phyloP scores from a whole-genome alignment of 371 early-diverging fungal genomes.

The Mucor plumbeus region DNA sequence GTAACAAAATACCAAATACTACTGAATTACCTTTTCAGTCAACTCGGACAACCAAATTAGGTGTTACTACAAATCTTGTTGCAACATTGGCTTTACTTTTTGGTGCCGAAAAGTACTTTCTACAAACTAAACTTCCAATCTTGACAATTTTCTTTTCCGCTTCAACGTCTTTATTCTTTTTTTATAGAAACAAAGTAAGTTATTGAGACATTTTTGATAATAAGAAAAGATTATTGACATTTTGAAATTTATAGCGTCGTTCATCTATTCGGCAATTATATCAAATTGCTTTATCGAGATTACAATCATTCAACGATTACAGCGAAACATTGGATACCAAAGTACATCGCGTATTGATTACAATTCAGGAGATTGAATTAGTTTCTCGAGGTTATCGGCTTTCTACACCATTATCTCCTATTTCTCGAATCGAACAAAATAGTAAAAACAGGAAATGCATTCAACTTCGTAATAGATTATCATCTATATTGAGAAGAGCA shows the following conservation, averaged over 20 bases:
- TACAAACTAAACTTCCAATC: conserved; percentile 23
- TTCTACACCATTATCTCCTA: conserved; percentile 66
- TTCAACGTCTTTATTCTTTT: conserved; percentile 42
- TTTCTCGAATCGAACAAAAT: conserved; percentile 70
- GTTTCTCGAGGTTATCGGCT: conserved; percentile 75
- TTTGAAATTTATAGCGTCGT: conserved; percentile 42
- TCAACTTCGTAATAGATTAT: conserved; percentile 36
- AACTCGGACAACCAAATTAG: conserved; percentile 21
- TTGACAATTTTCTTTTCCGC: conserved; percentile 38
- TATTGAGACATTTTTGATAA: neutral
- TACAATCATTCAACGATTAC: conserved; percentile 57
- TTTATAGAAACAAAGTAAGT: conserved; percentile 48
- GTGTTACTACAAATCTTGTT: conserved; percentile 21
- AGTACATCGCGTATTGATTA: conserved; percentile 64
- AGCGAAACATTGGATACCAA: conserved; percentile 62
- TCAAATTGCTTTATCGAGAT: conserved; percentile 49
- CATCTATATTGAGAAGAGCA: conserved; percentile 41
- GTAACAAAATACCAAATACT: conserved; percentile 18
- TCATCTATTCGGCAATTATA: conserved; percentile 57
- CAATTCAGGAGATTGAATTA: conserved; percentile 75
- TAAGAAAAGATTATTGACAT: too few relatives aligned
- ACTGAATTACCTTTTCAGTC: conserved; percentile 32
- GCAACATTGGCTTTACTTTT: conserved; percentile 27
- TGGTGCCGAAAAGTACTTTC: conserved; percentile 34
- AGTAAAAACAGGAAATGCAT: conserved; percentile 59